A percentile compares a stretch with the other conserved stretches of the same genome.
These are phyloP conservation scores for Euptelea pleiosperma DNA, from an alignment of 164 flowering plant genomes.

Conservation along the genomic window DNA sequence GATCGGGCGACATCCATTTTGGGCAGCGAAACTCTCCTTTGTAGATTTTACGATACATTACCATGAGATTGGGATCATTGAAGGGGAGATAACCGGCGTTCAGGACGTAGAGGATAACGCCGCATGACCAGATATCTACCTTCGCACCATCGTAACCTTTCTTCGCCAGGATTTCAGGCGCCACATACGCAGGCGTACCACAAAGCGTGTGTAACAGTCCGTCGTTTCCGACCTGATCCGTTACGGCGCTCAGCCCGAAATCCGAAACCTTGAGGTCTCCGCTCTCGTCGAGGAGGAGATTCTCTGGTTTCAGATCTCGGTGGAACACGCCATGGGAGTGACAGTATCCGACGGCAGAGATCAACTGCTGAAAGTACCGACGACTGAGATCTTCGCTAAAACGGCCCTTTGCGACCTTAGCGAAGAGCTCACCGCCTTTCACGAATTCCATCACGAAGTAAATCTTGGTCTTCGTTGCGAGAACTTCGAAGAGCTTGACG, in stretches of 20 bases:
- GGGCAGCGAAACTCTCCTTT: conserved; percentile 61
- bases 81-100: conserved; percentile 68
- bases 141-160: conserved; percentile 67
- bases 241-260: conserved; percentile 63
- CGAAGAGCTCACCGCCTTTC: conserved; percentile 65
- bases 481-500: conserved; percentile 50
- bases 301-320: conserved; percentile 70
- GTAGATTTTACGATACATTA: conserved; percentile 60
- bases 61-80: conserved; percentile 59
- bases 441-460: conserved; percentile 67
- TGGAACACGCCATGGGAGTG: conserved; percentile 67
- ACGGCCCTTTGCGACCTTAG: conserved; percentile 44
- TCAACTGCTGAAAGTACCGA: conserved; percentile 59
- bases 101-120: conserved; percentile 53
- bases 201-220: conserved; percentile 65
- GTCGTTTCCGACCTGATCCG: conserved; percentile 47
- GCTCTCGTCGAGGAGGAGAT: conserved; percentile 63
- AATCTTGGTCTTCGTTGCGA: conserved; percentile 62
- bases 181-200: no score
- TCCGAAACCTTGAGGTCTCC: conserved; percentile 58
- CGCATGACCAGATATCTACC: conserved; percentile 74
- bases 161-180: conserved; percentile 63
- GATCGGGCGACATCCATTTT: conserved; percentile 59
- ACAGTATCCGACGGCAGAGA: no score
- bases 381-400: conserved; percentile 60